Conservation (phyloP, 768 basidiomycete species). For the Macrolepiota dolichaula region DNA sequence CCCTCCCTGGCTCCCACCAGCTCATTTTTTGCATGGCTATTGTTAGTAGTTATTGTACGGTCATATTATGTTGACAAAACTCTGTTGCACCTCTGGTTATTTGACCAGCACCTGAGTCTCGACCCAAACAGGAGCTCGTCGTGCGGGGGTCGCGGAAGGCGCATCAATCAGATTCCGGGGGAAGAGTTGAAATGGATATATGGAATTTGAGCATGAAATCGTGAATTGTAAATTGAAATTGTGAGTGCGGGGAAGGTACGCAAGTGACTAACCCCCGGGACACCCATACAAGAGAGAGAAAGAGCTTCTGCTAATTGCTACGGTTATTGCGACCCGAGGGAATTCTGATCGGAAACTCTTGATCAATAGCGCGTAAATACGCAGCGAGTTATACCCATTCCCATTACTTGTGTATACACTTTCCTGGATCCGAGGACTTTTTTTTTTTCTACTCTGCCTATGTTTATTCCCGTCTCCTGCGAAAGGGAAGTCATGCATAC, state of each 20-base stretch:
- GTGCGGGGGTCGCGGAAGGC: too few species aligned
- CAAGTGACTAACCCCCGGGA: too few species aligned
- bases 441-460: background rate
- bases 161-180: too few species aligned
- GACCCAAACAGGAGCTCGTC: too few species aligned
- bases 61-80: background rate
- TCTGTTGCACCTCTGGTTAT: too few species aligned
- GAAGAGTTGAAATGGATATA: too few species aligned
- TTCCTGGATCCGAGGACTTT: background rate
- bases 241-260: too few species aligned
- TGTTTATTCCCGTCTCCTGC: background rate
- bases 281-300: too few species aligned
- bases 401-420: too few species aligned
- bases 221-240: too few species aligned
- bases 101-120: too few species aligned
- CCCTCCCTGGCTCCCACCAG: background rate
- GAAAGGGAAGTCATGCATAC: background rate
- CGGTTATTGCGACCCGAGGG: background rate
- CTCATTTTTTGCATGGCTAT: background rate
- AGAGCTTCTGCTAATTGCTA: background rate
- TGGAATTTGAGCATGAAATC: too few species aligned
- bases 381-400: background rate
- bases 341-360: background rate
- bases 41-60: constrained; percentile 1
- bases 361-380: background rate